These are phyloP conservation scores for Termitomyces sp. DNA, from an alignment of 768 basidiomycete species.

Conservation along the genomic window DNA sequence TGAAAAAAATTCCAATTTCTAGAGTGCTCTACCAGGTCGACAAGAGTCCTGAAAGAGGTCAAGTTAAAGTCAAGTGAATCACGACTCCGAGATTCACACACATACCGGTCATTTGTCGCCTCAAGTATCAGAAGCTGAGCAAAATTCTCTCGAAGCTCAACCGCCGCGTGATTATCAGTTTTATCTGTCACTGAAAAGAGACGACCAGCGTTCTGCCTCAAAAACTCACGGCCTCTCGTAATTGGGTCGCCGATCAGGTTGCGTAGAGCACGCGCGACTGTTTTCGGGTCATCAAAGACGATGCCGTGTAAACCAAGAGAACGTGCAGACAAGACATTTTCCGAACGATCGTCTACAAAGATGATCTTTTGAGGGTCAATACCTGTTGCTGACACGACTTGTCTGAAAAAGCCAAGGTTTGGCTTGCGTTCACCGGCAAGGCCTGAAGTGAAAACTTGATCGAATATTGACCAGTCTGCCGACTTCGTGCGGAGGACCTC, in stretches of 20 bases:
- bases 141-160: conserved; percentile 45
- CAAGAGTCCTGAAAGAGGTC: conserved; percentile 30
- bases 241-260: conserved; percentile 44
- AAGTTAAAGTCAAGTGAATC: background rate
- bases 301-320: conserved; percentile 53
- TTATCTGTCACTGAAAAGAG: conserved; percentile 39
- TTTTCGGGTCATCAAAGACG: conserved; percentile 35
- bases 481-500: conserved; percentile 36
- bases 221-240: conserved; percentile 33
- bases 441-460: conserved; percentile 47
- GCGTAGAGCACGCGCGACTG: conserved; percentile 39
- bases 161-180: conserved; percentile 21
- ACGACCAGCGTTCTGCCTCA: conserved; percentile 31
- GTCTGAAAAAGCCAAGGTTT: conserved; percentile 45
- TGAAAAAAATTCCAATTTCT: conserved; percentile 53
- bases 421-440: conserved; percentile 50
- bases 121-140: conserved; percentile 56
- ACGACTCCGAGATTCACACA: background rate
- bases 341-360: conserved; percentile 56
- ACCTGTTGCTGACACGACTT: conserved; percentile 38
- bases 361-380: conserved; percentile 41
- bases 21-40: conserved; percentile 34
- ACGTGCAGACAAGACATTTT: conserved; percentile 53
- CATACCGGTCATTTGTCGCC: conserved; percentile 38
- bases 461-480: conserved; percentile 44